Evolutionary conservation across 2,329 filamentous ascomycete genomes (phyloP), one percentile per base, ranked within the genome.

Genomic region (Colletotrichum coccodes): DNA sequence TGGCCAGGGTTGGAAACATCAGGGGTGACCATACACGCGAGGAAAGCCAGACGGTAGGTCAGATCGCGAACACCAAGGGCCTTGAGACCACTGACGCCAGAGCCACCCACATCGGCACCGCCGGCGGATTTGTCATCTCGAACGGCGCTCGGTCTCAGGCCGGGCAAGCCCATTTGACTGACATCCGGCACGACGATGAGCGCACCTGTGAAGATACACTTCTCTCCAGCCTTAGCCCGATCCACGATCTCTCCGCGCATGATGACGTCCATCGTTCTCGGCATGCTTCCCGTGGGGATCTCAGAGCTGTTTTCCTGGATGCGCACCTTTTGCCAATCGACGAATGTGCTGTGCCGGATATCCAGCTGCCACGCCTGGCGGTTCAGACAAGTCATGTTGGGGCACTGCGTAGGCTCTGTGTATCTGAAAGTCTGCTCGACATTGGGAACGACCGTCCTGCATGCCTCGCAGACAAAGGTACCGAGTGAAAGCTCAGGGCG

Each of bases 241-340:
- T 99, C 96, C 30, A 99, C 96, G 84, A 99, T 98, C 79, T 99
- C 96, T 76, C 96, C 96, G 70, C 96, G 91, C 38, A 99, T 82
- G 73, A 99, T 98, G 47, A 99, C 92, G 76, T 99, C 96, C 89
- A 99, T 96, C 3, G 96, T 99, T 68, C 96, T 89, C 28, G 96
- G 96, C 96, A 99, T 99, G 82, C 95, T 98, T 62, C 96, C 96
- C 0, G 96, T 99, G 0, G 96, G 96, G 42, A 99, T 99, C 79
- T 99, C 96, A 4, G 95, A 95, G 73, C 94, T 97, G 83, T 98
- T 99, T 81, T 99, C 96, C 81, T 99, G 96, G 70, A 98, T 94
- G 71, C 97, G 93, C 28, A 98, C 94, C 79, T 98, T 98, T 79
- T 99, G 96, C 96, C 96, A 99, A 82, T 99, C 96, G 70, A 99